These are phyloP conservation scores for Lachnellula cervina DNA, from an alignment of 2,329 filamentous ascomycete species.

Conservation along the genomic window DNA sequence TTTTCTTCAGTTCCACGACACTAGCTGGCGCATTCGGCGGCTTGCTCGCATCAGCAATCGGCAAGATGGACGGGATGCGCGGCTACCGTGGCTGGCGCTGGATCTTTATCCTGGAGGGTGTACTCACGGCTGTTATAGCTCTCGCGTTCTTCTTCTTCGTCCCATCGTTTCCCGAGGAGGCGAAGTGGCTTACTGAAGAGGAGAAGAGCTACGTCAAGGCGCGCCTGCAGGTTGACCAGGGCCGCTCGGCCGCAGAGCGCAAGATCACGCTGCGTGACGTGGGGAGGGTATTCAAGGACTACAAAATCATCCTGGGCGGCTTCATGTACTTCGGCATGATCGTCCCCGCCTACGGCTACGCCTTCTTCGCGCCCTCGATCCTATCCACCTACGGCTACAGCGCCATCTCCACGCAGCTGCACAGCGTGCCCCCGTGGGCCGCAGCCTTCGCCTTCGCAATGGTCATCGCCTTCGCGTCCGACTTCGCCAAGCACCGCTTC, in stretches of 20 bases:
- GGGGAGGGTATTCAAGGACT: constrained; percentile 63
- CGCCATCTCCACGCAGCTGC: constrained; percentile 46
- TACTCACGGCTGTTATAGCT: constrained; percentile 56
- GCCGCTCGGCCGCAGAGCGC: constrained; percentile 58
- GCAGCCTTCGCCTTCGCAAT: constrained; percentile 77
- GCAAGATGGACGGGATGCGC: constrained; percentile 71
- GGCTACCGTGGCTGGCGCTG: constrained; percentile 73
- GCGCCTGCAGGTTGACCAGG: constrained; percentile 64
- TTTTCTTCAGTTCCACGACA: constrained; percentile 85
- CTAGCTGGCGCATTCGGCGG: constrained; percentile 82
- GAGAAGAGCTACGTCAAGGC: constrained; percentile 63
- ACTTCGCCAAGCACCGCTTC: constrained; percentile 68
- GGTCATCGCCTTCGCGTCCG: constrained; percentile 66
- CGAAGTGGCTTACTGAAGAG: constrained; percentile 66
- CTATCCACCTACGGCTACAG: constrained; percentile 61
- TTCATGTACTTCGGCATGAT: constrained; percentile 80
- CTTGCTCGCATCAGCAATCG: constrained; percentile 77
- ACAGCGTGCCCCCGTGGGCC: constrained; percentile 55
- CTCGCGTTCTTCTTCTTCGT: constrained; percentile 64
- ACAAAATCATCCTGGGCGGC: constrained; percentile 67
- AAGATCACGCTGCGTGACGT: constrained; percentile 56
- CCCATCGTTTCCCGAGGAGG: constrained; percentile 70
- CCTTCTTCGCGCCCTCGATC: constrained; percentile 72
- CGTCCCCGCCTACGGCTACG: constrained; percentile 72
- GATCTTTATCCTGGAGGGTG: constrained; percentile 77